These are phyloP conservation scores for Hyphopichia wangnamkhiaoensis DNA, from an alignment of 1,139 yeast species.

Conservation along the genomic window DNA sequence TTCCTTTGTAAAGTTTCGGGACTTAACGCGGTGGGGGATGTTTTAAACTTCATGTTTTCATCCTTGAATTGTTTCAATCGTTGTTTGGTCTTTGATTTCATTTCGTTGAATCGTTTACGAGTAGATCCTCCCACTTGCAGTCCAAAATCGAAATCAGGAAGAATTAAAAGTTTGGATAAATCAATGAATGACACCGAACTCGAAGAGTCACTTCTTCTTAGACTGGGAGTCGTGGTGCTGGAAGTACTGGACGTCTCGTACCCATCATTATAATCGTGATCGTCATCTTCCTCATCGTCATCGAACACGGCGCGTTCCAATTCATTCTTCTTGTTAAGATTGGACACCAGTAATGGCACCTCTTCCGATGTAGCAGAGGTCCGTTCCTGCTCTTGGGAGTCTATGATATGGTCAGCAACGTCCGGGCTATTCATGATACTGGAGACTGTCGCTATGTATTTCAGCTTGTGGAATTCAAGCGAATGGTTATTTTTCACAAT, in stretches of 20 bases:
- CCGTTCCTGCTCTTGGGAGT: slow-evolving; percentile 1
- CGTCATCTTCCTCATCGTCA: slow-evolving; percentile 6
- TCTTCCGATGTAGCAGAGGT: no score
- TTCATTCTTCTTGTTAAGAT: slow-evolving; percentile 6
- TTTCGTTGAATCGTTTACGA: slow-evolving; percentile 33
- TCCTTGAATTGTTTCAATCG: slow-evolving; percentile 26
- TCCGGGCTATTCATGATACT: not conserved
- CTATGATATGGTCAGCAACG: not conserved
- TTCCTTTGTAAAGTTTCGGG: not conserved
- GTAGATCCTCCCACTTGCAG: slow-evolving; percentile 41
- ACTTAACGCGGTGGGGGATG: slow-evolving; percentile 1
- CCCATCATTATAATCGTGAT: slow-evolving; percentile 8
- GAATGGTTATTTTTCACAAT: slow-evolving; percentile 1
- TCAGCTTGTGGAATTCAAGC: slow-evolving; percentile 1
- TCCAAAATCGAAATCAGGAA: slow-evolving; percentile 49
- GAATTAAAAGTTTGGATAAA: slow-evolving; percentile 36
- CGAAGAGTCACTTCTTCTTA: slow-evolving; percentile 31
- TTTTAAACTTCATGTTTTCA: slow-evolving; percentile 14
- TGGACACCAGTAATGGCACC: slow-evolving; percentile 7
- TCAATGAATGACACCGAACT: slow-evolving; percentile 40
- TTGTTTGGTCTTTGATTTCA: slow-evolving; percentile 39
- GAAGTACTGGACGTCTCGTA: slow-evolving; percentile 1
- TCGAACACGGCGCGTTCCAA: slow-evolving; percentile 2
- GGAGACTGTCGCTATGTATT: slow-evolving; percentile 1
- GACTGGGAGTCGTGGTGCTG: not conserved